phyloP scores from a whole-genome alignment of 257 asterid species.

The Linderniella brevidens region DNA sequence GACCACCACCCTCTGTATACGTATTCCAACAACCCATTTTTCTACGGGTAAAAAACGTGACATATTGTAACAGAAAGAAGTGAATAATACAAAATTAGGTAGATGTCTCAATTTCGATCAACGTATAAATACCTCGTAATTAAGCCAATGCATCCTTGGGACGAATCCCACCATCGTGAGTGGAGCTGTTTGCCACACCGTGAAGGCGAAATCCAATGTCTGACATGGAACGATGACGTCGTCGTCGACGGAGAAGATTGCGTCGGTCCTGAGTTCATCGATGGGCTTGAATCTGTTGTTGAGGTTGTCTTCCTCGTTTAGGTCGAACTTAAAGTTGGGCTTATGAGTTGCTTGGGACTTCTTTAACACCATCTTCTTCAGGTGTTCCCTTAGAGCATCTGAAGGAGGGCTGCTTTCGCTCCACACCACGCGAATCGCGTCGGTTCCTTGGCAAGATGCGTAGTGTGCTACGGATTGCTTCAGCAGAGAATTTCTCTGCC shows the following conservation, averaged over 20 bases:
- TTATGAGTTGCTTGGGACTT: constrained; percentile 29
- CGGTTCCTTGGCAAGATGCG: constrained; percentile 45
- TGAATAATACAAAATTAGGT: neutral
- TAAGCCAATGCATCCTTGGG: constrained; percentile 55
- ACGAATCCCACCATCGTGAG: constrained; percentile 53
- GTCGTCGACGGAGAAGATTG: constrained; percentile 54
- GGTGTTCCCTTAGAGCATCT: constrained; percentile 18
- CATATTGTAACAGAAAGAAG: constrained; percentile 8
- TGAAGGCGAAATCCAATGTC: constrained; percentile 40
- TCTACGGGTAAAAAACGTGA: too few species aligned
- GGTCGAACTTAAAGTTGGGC: constrained; percentile 40
- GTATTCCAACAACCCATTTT: constrained; percentile 19
- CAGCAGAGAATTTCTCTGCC: constrained; percentile 45
- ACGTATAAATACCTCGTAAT: constrained; percentile 18
- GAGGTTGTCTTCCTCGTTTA: constrained; percentile 37
- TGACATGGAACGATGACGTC: constrained; percentile 46
- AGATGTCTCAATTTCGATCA: constrained; percentile 1
- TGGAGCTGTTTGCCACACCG: constrained; percentile 53
- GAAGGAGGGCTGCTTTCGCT: constrained; percentile 43
- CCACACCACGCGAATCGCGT: constrained; percentile 45
- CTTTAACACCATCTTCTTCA: constrained; percentile 20
- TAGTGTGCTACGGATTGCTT: constrained; percentile 57
- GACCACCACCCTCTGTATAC: constrained; percentile 74
- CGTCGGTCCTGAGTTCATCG: constrained; percentile 39
- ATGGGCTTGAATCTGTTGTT: constrained; percentile 50